Evolutionary conservation across 257 asterid species (phyloP).

Genomic region (Lantana camara): DNA sequence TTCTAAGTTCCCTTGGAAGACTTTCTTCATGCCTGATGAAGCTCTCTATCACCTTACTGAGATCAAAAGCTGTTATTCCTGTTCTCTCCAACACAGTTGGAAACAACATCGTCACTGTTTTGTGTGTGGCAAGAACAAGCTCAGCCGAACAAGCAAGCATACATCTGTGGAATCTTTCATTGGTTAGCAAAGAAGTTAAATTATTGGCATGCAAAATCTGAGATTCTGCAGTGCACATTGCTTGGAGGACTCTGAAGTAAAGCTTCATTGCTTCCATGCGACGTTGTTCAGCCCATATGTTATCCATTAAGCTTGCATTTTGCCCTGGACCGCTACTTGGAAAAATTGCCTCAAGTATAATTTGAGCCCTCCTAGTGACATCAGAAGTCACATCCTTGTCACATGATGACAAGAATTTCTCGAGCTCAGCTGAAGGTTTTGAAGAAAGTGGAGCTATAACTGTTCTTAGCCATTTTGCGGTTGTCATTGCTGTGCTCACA

Average conservation of each 20-base stretch:
- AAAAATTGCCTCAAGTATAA: conserved; percentile 92
- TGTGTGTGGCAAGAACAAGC: conserved; percentile 97
- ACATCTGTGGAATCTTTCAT: conserved; percentile 97
- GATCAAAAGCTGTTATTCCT: conserved; percentile 97
- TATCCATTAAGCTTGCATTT: conserved; percentile 82
- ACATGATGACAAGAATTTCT: conserved; percentile 76
- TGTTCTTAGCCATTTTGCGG: conserved; percentile 92
- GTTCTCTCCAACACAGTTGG: conserved; percentile 96
- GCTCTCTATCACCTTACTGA: conserved; percentile 98
- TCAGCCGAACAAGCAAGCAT: conserved; percentile 99
- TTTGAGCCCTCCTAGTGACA: conserved; percentile 82
- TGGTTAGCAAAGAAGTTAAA: conserved; percentile 83
- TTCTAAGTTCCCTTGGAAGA: conserved; percentile 93
- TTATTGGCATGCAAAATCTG: conserved; percentile 74
- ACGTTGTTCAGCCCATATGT: conserved; percentile 96
- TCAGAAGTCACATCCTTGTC: conserved; percentile 84
- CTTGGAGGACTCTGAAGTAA: conserved; percentile 86
- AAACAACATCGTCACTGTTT: conserved; percentile 94
- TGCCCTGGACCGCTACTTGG: conserved; percentile 90
- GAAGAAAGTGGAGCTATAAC: conserved; percentile 88
- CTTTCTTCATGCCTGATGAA: conserved; percentile 94
- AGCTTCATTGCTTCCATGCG: conserved; percentile 88
- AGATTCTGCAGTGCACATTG: conserved; percentile 92
- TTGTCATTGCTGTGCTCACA: conserved; percentile 97
- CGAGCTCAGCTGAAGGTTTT: conserved; percentile 83